Base-by-base conservation (phyloP, 176 grass and related monocot genomes). In the Oryza brachyantha region DNA sequence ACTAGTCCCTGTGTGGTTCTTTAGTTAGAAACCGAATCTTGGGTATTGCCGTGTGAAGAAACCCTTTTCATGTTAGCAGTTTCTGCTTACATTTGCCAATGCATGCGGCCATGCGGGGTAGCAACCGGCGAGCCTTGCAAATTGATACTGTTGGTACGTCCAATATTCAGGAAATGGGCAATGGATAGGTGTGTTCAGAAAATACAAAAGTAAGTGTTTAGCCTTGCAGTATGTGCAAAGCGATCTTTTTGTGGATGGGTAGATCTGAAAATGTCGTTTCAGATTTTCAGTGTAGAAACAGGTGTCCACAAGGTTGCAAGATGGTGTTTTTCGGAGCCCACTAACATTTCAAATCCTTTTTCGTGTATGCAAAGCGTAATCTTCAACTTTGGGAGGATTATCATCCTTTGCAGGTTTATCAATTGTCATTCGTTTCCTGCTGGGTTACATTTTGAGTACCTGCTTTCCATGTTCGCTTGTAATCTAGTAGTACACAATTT, bases 261-360 rank as follows among this genome's bases (percentile, higher is more conserved):
- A 85, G 64, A 89, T 89, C 87, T 76, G 13, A 72, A 84, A 79
- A 58, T 72, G 36, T 14, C 0, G 43, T 76, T 66, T 64, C 40
- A 29, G 28, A 3, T 24, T 57, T 71, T 75, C 52, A 24, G 28
- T 55, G 63, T 25, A 35, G 80, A 48, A 37, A 54, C 28, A n/a
- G 37, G 66, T 59, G 7, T 26, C 28, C 28, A 67, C 31, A 48
- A 62, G 68, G 64, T 26, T 83, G 38, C 29, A 52, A 58, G 26
- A 0, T 36, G 21, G 25, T 54, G 16, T 26, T 77, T 68, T 39
- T 61, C 29, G 13, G 61, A 83, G 86, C n/a, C 76, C 82, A 84
- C 87, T 37, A 46, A 12, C 43, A 59, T 58, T 79, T 73, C 39
- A 69, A 77, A 77, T 77, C 55, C 68, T 64, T 81, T 80, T 55